Percentiles rank a stretch among this genome's conserved stretches.
Evolutionary conservation across 306 rosid genomes (phyloP).

Genomic region (Dryas alaskensis): DNA sequence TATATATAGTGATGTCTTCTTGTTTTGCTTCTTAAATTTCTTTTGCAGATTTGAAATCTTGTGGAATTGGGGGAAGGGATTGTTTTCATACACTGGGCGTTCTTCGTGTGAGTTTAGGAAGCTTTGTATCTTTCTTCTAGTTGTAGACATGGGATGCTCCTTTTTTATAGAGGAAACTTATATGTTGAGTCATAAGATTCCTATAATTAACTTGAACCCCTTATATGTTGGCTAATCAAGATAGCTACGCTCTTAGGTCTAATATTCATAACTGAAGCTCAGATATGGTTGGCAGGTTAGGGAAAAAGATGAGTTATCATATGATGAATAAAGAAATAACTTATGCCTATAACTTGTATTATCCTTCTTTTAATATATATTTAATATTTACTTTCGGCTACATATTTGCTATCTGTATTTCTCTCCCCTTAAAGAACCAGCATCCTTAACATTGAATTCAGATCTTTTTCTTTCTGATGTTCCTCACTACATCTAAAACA

Average conservation of each 20-base stretch:
- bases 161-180: neutral
- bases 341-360: neutral
- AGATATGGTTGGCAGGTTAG: neutral
- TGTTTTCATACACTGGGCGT: conserved; percentile 74
- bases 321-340: neutral
- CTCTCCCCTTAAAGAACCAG: neutral
- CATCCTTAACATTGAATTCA: conserved; percentile 56
- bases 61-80: conserved; percentile 61
- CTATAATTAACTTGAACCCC: too few relatives aligned
- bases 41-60: conserved; percentile 62
- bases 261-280: too few relatives aligned
- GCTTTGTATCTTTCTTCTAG: conserved; percentile 61
- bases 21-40: neutral
- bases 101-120: conserved; percentile 84
- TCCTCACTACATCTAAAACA: conserved; percentile 59
- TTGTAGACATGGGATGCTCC: neutral
- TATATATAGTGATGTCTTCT: neutral
- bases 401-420: neutral
- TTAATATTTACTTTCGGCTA: neutral
- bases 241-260: too few relatives aligned
- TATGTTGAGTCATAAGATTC: too few relatives aligned
- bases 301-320: neutral
- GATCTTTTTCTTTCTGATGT: conserved; percentile 82
- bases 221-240: too few relatives aligned
- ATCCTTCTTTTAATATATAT: neutral